Conservation (phyloP, 2,329 filamentous ascomycete species). For the Verticillium dahliae region DNA sequence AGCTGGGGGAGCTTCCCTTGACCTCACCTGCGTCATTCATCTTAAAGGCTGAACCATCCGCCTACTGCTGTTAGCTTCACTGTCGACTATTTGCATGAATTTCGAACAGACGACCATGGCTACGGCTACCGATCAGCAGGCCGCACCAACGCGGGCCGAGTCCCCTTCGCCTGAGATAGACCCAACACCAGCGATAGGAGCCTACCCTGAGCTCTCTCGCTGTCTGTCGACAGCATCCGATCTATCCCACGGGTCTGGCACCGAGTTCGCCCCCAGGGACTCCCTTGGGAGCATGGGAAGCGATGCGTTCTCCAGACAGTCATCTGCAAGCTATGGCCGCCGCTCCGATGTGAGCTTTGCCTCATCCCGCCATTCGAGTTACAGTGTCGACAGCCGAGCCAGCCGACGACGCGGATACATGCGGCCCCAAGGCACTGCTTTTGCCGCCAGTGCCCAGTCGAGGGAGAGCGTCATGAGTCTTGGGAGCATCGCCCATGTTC, state of each 20-base stretch:
- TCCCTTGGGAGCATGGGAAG: conserved; percentile 53
- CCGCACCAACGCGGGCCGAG: conserved; percentile 37
- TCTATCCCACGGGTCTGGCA: conserved; percentile 48
- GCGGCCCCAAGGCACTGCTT: conserved; percentile 79
- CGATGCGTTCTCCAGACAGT: conserved; percentile 54
- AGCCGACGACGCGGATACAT: conserved; percentile 72
- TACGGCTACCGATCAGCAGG: conserved; percentile 22
- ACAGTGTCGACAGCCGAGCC: conserved; percentile 29
- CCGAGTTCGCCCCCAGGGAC: conserved; percentile 41
- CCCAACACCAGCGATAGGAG: conserved; percentile 56
- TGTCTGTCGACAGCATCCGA: conserved; percentile 58
- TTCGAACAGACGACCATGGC: conserved; percentile 19
- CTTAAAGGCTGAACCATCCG: not conserved
- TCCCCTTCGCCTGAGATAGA: conserved; percentile 61
- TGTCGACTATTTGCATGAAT: not conserved
- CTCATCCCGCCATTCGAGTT: conserved; percentile 40
- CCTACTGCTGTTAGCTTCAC: not conserved
- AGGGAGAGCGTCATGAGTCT: conserved; percentile 94
- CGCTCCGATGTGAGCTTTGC: conserved; percentile 34
- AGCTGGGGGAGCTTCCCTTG: not conserved
- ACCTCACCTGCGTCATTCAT: not conserved
- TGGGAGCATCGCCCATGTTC: conserved; percentile 92
- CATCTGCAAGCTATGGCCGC: conserved; percentile 50
- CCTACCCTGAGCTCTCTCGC: conserved; percentile 53
- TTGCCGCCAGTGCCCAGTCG: conserved; percentile 82